phyloP scores from a whole-genome alignment of 2,329 filamentous ascomycete species.

The Ustulina deusta region DNA sequence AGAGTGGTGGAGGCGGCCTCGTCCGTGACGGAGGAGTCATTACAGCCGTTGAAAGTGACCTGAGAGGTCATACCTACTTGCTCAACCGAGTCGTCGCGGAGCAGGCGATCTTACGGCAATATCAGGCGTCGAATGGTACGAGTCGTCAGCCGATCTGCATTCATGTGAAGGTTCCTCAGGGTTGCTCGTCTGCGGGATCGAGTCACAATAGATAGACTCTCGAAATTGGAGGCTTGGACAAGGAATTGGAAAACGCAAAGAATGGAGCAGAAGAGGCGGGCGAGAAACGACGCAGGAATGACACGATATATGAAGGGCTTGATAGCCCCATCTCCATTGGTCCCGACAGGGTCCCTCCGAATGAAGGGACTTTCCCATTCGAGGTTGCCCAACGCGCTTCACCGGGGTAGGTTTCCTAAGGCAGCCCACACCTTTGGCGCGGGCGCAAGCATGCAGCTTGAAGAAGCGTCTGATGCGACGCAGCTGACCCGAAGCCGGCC shows the following conservation, averaged over 20 bases:
- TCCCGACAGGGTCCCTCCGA: conserved; percentile 27
- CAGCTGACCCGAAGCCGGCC: conserved; percentile 43
- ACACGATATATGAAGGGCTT: conserved; percentile 26
- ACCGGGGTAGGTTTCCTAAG: conserved; percentile 12
- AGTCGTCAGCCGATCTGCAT: neutral
- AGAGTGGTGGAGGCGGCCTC: conserved; percentile 41
- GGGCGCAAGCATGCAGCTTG: neutral
- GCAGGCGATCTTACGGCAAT: neutral
- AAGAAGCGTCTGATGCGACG: conserved; percentile 12
- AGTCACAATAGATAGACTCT: neutral
- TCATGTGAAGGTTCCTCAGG: neutral
- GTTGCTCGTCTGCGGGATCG: neutral
- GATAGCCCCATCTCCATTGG: conserved; percentile 23
- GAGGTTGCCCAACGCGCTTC: conserved; percentile 9
- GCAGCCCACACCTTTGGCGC: conserved; percentile 10
- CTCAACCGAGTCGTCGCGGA: neutral
- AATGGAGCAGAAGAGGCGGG: conserved; percentile 5
- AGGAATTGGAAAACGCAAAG: neutral
- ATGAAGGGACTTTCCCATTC: conserved; percentile 29
- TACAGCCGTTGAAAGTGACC: conserved; percentile 28
- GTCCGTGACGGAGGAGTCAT: conserved; percentile 42
- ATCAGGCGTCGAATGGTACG: conserved; percentile 4
- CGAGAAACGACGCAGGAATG: conserved; percentile 7
- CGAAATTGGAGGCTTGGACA: neutral
- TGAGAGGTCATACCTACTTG: conserved; percentile 36